A percentile compares a stretch with the other conserved stretches of the same genome.
These are phyloP conservation scores for Aureobasidium melanogenum DNA, from an alignment of 2,329 filamentous ascomycete species.

Conservation along the genomic window DNA sequence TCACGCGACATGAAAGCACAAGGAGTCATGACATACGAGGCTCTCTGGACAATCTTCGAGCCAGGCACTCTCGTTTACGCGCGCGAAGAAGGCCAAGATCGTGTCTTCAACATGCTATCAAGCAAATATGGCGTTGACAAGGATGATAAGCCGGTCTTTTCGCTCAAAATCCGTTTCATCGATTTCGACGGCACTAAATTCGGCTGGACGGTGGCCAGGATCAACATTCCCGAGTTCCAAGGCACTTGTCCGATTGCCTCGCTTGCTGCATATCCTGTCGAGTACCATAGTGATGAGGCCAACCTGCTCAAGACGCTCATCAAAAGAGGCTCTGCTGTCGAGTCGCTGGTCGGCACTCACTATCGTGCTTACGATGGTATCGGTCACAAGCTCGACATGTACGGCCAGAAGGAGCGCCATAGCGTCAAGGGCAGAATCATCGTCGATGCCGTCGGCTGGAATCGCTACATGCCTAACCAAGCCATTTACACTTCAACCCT, in stretches of 20 bases:
- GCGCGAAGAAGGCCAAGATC: constrained; percentile 29
- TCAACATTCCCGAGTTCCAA: constrained; percentile 24
- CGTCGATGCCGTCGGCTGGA: constrained; percentile 44
- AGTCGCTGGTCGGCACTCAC: constrained; percentile 39
- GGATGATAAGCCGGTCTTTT: constrained; percentile 29
- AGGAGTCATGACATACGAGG: constrained; percentile 28
- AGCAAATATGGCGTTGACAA: constrained; percentile 24
- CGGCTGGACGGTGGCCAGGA: constrained; percentile 24
- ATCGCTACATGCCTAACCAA: constrained; percentile 36
- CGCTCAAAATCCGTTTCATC: constrained; percentile 23
- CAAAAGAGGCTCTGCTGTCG: constrained; percentile 38
- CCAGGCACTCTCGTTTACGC: constrained; percentile 26
- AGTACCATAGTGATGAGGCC: constrained; percentile 34
- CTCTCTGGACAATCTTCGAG: constrained; percentile 28
- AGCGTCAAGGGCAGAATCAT: constrained; percentile 42
- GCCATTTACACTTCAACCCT: constrained; percentile 29
- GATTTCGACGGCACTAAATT: constrained; percentile 32
- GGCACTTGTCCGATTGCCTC: constrained; percentile 32
- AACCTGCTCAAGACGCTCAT: constrained; percentile 33
- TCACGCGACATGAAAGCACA: constrained; percentile 29
- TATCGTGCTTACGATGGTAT: constrained; percentile 43
- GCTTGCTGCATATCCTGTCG: constrained; percentile 36
- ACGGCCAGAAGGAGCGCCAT: constrained; percentile 29
- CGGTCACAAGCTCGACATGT: constrained; percentile 29
- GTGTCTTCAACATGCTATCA: constrained; percentile 26